These are phyloP conservation scores for Podospora bellae-mahoneyi DNA, from an alignment of 495 filamentous ascomycete genomes.

Conservation along the genomic window DNA sequence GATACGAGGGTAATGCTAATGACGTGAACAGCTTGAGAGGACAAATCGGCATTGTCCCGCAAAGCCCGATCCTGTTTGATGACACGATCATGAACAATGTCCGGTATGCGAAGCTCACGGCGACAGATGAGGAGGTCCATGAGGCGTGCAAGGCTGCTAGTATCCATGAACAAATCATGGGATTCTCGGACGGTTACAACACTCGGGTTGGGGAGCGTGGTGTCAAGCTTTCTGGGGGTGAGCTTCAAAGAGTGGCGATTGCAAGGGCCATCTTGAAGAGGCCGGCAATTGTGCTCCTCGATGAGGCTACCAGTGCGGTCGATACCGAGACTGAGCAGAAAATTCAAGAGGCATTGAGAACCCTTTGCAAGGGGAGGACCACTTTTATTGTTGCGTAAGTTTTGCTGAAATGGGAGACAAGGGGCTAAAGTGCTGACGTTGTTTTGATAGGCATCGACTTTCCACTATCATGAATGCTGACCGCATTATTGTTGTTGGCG, in stretches of 20 bases:
- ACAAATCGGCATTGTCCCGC: conserved; percentile 68
- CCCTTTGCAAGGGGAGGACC: conserved; percentile 54
- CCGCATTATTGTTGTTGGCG: conserved; percentile 61
- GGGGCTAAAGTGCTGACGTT: conserved; percentile 16
- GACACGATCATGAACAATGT: conserved; percentile 72
- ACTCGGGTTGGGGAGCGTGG: conserved; percentile 61
- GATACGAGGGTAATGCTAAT: conserved; percentile 11
- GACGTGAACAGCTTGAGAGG: conserved; percentile 53
- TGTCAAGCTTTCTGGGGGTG: conserved; percentile 69
- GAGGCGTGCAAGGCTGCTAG: conserved; percentile 67
- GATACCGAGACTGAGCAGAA: conserved; percentile 67
- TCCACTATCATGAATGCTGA: conserved; percentile 71
- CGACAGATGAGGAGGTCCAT: conserved; percentile 61
- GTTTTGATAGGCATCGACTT: conserved; percentile 52
- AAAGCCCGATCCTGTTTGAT: conserved; percentile 68
- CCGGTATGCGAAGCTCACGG: conserved; percentile 60
- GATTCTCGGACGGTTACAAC: conserved; percentile 60
- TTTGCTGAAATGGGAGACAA: not conserved
- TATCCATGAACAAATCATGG: conserved; percentile 65
- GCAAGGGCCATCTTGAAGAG: conserved; percentile 59
- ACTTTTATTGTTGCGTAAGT: conserved; percentile 63
- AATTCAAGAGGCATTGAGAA: conserved; percentile 65
- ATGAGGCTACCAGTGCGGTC: conserved; percentile 57
- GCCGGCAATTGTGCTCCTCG: conserved; percentile 54
- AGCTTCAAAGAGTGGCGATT: conserved; percentile 73